A percentile compares a stretch with the other conserved stretches of the same genome.
Evolutionary conservation across 2,329 filamentous ascomycete genomes (phyloP).

Genomic region (Aspergillus cejpii): DNA sequence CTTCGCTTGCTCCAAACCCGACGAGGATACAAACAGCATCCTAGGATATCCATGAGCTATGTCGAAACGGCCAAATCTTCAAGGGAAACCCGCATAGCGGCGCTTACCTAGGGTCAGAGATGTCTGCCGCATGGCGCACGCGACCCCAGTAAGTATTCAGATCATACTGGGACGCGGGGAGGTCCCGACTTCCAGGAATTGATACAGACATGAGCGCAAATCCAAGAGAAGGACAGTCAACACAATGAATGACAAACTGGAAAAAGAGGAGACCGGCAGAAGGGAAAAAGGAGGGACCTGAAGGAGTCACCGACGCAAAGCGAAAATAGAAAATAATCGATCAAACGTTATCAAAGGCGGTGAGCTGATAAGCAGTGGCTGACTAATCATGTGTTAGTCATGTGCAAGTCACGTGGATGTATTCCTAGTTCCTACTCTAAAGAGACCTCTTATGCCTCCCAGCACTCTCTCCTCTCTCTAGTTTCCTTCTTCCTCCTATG

Average conservation of each 20-base stretch:
- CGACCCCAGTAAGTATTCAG: conserved; percentile 91
- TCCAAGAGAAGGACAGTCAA: conserved; percentile 2
- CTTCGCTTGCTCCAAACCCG: conserved; percentile 82
- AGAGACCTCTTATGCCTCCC: too few species aligned
- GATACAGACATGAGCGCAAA: conserved; percentile 51
- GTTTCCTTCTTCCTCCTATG: too few species aligned
- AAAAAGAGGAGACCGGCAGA: conserved; percentile 7
- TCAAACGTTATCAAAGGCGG: conserved; percentile 29
- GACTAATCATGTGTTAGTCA: too few species aligned
- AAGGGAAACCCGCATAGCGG: too few species aligned
- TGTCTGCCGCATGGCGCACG: conserved; percentile 78
- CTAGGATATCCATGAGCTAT: conserved; percentile 43
- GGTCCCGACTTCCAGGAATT: conserved; percentile 63
- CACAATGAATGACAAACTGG: neutral
- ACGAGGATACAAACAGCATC: conserved; percentile 71
- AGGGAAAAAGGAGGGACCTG: conserved; percentile 6
- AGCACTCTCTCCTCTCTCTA: too few species aligned
- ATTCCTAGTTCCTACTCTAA: too few species aligned
- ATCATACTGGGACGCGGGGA: conserved; percentile 88
- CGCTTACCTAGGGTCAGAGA: conserved; percentile 94
- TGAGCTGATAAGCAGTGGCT: conserved; percentile 29
- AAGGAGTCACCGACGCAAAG: conserved; percentile 16
- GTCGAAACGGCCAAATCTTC: conserved; percentile 8
- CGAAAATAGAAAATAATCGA: conserved; percentile 17
- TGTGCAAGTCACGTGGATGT: too few species aligned